Evolutionary conservation across 2,329 filamentous ascomycete genomes (phyloP).

Genomic region (Tolypocladium amazonense): DNA sequence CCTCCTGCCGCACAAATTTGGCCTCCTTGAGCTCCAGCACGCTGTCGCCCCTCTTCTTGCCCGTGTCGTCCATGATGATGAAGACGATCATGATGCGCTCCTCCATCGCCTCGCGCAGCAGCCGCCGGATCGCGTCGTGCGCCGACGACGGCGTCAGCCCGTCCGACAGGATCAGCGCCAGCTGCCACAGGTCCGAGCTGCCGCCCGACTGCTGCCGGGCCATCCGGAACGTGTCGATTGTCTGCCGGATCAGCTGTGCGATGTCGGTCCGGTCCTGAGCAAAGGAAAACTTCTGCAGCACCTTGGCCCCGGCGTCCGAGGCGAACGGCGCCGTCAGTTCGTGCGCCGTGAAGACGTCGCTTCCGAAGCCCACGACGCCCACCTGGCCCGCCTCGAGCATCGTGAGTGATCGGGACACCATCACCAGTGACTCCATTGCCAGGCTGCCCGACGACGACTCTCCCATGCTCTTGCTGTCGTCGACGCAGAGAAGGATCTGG

Average conservation of each 20-base stretch:
- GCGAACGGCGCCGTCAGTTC: constrained; percentile 75
- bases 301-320: constrained; percentile 63
- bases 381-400: constrained; percentile 95
- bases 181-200: constrained; percentile 76
- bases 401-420: constrained; percentile 75
- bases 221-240: constrained; percentile 70
- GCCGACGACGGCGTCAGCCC: constrained; percentile 76
- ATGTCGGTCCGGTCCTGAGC: constrained; percentile 81
- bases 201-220: constrained; percentile 53
- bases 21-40: constrained; percentile 87
- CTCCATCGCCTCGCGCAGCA: constrained; percentile 81
- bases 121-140: constrained; percentile 69
- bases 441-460: constrained; percentile 66
- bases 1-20: constrained; percentile 58
- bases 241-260: constrained; percentile 62
- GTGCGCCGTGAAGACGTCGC: constrained; percentile 74
- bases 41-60: constrained; percentile 41
- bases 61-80: constrained; percentile 73
- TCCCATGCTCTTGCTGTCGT: constrained; percentile 91
- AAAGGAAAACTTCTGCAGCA: constrained; percentile 79
- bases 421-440: constrained; percentile 87
- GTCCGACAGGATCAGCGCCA: constrained; percentile 87
- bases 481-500: constrained; percentile 94
- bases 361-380: constrained; percentile 83
- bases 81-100: constrained; percentile 98